Evolutionary conservation across 441 rosid genomes (phyloP).

Genomic region (Bocquillonia castaneifolia): DNA sequence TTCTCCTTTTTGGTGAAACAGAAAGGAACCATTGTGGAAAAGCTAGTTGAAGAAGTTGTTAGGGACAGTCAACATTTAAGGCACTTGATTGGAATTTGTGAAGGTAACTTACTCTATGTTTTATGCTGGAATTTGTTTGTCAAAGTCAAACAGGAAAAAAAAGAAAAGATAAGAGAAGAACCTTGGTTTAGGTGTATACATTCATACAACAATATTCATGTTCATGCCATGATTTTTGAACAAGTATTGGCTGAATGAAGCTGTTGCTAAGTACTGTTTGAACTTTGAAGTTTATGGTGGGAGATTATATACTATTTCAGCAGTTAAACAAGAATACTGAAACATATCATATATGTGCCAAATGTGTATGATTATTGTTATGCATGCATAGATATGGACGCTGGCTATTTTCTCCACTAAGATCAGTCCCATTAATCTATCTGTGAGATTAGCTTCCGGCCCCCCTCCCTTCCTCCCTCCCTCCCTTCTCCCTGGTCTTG

Average conservation of each 20-base stretch:
- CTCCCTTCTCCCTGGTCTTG: not conserved
- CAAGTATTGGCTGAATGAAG: not conserved
- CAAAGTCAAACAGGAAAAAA: too few species aligned
- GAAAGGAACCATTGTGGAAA: conserved; percentile 85
- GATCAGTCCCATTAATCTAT: not conserved
- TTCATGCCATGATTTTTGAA: not conserved
- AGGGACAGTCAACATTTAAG: conserved; percentile 63
- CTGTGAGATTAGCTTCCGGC: not conserved
- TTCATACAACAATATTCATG: not conserved
- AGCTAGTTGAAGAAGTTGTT: conserved; percentile 72
- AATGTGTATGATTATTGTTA: not conserved
- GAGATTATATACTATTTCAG: not conserved
- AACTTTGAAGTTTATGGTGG: not conserved
- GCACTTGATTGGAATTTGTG: conserved; percentile 74
- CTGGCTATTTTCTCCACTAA: not conserved
- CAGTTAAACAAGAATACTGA: not conserved
- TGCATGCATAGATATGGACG: not conserved
- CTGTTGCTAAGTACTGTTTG: not conserved
- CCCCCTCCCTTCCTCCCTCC: too few species aligned
- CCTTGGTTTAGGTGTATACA: not conserved
- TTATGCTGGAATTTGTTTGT: too few species aligned
- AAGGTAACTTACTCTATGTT: conserved; percentile 41
- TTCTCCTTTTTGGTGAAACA: conserved; percentile 32
- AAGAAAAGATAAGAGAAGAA: too few species aligned
- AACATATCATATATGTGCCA: too few species aligned